A percentile compares a stretch with the other conserved stretches of the same genome.
phyloP scores from a whole-genome alignment of 2,329 filamentous ascomycete genomes.

The Fusarium mundagurra region DNA sequence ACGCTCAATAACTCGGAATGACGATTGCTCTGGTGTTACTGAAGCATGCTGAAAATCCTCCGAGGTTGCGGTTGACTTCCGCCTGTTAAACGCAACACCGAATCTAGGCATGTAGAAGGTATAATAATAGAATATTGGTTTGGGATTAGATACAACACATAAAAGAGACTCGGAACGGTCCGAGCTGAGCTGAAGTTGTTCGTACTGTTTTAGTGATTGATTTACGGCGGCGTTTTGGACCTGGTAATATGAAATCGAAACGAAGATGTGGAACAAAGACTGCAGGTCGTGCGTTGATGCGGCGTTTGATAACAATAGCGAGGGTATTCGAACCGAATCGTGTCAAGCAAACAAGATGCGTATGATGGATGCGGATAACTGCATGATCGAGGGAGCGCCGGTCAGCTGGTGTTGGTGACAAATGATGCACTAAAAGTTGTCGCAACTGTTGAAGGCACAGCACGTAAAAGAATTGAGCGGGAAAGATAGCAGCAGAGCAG shows the following conservation, averaged over 20 bases:
- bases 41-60: slow-evolving; percentile 64
- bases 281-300: slow-evolving; percentile 29
- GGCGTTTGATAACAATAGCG: slow-evolving; percentile 16
- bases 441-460: slow-evolving; percentile 10
- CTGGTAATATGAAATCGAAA: slow-evolving; percentile 16
- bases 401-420: slow-evolving; percentile 33
- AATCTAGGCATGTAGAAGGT: slow-evolving; percentile 68
- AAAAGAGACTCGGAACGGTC: slow-evolving; percentile 26
- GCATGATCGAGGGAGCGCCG: slow-evolving; percentile 39
- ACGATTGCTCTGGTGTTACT: slow-evolving; percentile 57
- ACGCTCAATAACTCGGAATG: slow-evolving; percentile 68
- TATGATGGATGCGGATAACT: slow-evolving; percentile 41
- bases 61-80: slow-evolving; percentile 67
- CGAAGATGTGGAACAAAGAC: slow-evolving; percentile 26
- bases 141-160: slow-evolving; percentile 43
- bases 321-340: slow-evolving; percentile 38
- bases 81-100: slow-evolving; percentile 66
- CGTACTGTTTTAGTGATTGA: slow-evolving; percentile 26
- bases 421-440: slow-evolving; percentile 22
- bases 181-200: slow-evolving; percentile 13
- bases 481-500: slow-evolving; percentile 5
- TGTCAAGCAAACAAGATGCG: slow-evolving; percentile 39
- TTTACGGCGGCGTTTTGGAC: slow-evolving; percentile 17
- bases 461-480: slow-evolving; percentile 6
- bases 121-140: slow-evolving; percentile 22